Evolutionary conservation across 768 basidiomycete genomes (phyloP), one percentile per base, ranked within the genome.

Genomic region (Boletus barrowsii): DNA sequence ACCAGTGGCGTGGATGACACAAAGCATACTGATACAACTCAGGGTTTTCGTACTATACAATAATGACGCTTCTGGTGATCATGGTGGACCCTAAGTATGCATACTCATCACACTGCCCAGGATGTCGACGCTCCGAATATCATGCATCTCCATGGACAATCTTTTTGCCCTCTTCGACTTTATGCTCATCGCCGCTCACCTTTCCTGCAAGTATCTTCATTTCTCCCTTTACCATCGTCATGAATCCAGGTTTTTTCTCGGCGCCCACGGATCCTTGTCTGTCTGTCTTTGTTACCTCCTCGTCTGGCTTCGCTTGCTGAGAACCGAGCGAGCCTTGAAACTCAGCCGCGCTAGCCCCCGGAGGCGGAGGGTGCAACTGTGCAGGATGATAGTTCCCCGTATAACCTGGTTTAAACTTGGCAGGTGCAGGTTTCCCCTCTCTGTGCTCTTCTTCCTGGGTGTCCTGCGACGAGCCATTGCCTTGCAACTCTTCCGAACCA

Each of bases 181-280:
- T 67, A 9, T 54, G 57, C 2, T 62, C 64, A 10, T 73, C 63
- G 10, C 70, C 51, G 3, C 64, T 64, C 54, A 72, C 47, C 43
- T 64, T 67, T 24, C 71, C 71, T 17, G 63, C 64, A 6, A 72
- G 44, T 22, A 72, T 57, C 53, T 66, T 72, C 53, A 69, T 72
- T 55, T 72, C 71, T 2, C 72, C 71, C 48, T 64, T 72, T 0
- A 72, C 56, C 59, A 67, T 59, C 11, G 62, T 55, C 47, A 73
- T 48, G 37, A 72, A 65, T 20, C 60, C 60, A 26, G 60, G 60
- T 49, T 59, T 72, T 54, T 61, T 68, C 46, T 57, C 61, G 7
- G 42, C 15, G 17, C 57, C 35, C 11, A 24, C 30, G 14, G 58
- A 37, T 3, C 14, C 54, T 10, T 33, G 36, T 15, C 42, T 54